These are phyloP conservation scores for Fusarium brevicatenulatum DNA, from an alignment of 2,329 filamentous ascomycete species.

Conservation along the genomic window DNA sequence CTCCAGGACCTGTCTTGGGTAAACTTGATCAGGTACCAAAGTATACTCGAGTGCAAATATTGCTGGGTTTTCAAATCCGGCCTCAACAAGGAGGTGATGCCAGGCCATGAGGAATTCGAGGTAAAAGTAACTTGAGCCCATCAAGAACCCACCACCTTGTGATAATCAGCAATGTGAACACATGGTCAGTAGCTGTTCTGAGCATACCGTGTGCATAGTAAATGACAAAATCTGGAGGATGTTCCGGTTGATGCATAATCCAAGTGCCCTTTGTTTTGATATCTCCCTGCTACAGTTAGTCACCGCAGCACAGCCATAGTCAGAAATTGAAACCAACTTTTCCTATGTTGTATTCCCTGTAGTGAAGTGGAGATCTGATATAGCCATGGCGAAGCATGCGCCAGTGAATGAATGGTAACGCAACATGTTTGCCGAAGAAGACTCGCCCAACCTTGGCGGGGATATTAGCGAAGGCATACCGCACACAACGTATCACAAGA, in stretches of 20 bases:
- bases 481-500: conserved; percentile 78
- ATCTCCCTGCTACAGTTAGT: conserved; percentile 45
- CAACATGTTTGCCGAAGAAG: conserved; percentile 80
- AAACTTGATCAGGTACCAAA: conserved; percentile 77
- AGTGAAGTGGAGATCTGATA: conserved; percentile 69
- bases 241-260: conserved; percentile 69
- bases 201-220: conserved; percentile 80
- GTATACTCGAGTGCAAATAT: conserved; percentile 85
- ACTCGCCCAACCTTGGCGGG: conserved; percentile 75
- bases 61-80: conserved; percentile 78
- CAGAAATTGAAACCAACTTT: conserved; percentile 38
- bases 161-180: conserved; percentile 7
- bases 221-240: conserved; percentile 77
- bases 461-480: conserved; percentile 79
- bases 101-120: conserved; percentile 83
- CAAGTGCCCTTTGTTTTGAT: conserved; percentile 71
- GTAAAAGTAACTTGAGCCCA: conserved; percentile 87
- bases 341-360: conserved; percentile 60
- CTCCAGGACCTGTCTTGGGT: conserved; percentile 79
- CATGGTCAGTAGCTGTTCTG: not conserved
- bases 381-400: conserved; percentile 79
- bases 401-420: conserved; percentile 78
- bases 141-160: conserved; percentile 80
- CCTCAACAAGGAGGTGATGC: conserved; percentile 70
- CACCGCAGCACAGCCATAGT: not conserved